Percentiles rank a stretch among this genome's conserved stretches.
Evolutionary conservation across 495 filamentous ascomycete genomes (phyloP).

Genomic region (Hypoxylon fuscum): DNA sequence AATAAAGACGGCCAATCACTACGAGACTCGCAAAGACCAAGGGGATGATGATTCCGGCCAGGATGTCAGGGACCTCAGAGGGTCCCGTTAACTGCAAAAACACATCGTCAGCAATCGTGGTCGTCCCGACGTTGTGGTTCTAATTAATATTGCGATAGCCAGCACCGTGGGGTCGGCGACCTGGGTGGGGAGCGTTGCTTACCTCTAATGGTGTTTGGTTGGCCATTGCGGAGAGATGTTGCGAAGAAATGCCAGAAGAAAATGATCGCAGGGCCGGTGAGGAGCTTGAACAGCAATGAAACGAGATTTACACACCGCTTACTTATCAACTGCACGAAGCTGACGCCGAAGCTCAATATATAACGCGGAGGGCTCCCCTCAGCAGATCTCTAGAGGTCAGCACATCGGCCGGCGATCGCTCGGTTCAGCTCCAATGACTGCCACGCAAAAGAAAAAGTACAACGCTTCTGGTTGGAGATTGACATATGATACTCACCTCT

Average conservation of each 20-base stretch:
- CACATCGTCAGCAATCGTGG: constrained; percentile 8
- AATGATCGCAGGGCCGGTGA: constrained; percentile 11
- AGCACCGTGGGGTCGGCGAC: too few relatives aligned
- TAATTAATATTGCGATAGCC: not conserved
- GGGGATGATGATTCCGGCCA: constrained; percentile 35
- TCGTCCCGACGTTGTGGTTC: constrained; percentile 22
- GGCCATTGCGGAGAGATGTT: constrained; percentile 21
- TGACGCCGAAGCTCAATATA: constrained; percentile 22
- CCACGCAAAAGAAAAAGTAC: constrained; percentile 1
- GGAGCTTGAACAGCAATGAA: not conserved
- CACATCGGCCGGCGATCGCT: constrained; percentile 20
- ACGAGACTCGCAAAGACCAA: constrained; percentile 31
- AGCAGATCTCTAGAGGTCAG: constrained; percentile 24
- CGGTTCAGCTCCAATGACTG: not conserved
- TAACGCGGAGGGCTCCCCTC: constrained; percentile 11
- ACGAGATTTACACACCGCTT: constrained; percentile 6
- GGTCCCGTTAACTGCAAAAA: constrained; percentile 24
- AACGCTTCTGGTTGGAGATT: constrained; percentile 7
- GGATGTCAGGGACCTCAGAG: constrained; percentile 31
- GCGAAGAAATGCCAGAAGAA: constrained; percentile 13
- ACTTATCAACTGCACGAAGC: not conserved
- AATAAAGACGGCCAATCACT: constrained; percentile 35
- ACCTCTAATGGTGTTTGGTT: constrained; percentile 17
- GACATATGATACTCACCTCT: not conserved
- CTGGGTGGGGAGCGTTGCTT: constrained; percentile 19